Conservation (phyloP, 2,329 filamentous ascomycete genomes). For the Cladosporium austrohemisphaericum region DNA sequence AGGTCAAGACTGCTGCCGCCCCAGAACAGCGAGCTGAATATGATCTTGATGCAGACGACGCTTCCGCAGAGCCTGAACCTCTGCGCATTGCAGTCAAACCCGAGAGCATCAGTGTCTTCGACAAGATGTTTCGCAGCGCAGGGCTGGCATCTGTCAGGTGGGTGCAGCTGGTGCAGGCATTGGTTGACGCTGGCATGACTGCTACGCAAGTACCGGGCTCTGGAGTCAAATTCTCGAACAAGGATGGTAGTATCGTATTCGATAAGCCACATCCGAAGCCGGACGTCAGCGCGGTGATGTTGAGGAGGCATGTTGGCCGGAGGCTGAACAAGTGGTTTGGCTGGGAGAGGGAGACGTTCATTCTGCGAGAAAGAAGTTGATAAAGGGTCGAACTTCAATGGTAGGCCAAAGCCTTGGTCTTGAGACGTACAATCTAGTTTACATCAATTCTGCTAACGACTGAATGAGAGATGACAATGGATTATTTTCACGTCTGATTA, state of each 20-base stretch:
- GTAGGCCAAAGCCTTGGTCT: too few relatives aligned
- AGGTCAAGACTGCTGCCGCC: neutral
- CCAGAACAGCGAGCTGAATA: neutral
- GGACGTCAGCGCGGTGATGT: neutral
- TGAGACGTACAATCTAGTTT: too few relatives aligned
- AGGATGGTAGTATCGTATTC: neutral
- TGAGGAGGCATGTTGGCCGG: constrained; percentile 19
- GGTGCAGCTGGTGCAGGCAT: neutral
- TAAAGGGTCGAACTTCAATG: too few relatives aligned
- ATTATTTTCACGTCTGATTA: too few relatives aligned
- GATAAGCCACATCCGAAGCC: neutral
- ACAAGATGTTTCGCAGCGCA: neutral
- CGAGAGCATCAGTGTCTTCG: neutral
- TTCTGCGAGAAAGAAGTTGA: constrained; percentile 16
- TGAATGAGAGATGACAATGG: too few relatives aligned
- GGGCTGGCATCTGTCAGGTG: neutral
- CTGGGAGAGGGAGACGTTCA: constrained; percentile 24
- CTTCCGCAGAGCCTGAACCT: neutral
- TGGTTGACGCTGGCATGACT: neutral
- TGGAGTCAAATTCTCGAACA: neutral
- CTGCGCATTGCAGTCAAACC: neutral
- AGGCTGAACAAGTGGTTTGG: constrained; percentile 32
- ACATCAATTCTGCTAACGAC: too few relatives aligned
- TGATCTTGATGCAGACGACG: neutral
- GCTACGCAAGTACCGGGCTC: neutral